Evolutionary conservation across 1,284 basidiomycete genomes (phyloP).

Genomic region (Cerioporus squamosus): DNA sequence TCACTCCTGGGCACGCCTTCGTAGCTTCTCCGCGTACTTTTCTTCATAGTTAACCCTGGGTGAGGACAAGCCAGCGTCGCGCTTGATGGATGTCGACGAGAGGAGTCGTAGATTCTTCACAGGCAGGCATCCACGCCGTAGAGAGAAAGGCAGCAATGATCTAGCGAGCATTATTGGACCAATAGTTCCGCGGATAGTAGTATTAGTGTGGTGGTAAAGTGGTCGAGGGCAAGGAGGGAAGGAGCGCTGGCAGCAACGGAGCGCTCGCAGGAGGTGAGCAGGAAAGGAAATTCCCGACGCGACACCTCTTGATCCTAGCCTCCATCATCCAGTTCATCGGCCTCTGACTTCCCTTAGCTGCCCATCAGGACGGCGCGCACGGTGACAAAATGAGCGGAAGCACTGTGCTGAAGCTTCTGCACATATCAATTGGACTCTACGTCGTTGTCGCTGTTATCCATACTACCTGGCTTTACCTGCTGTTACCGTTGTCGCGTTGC

Average conservation of each 20-base stretch:
- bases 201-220: not conserved
- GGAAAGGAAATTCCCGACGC: slow-evolving; percentile 14
- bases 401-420: not conserved
- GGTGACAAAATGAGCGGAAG: not conserved
- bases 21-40: slow-evolving; percentile 54
- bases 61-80: slow-evolving; percentile 13
- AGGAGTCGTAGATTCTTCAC: not conserved
- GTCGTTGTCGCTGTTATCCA: slow-evolving; percentile 9
- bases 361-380: not conserved
- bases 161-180: slow-evolving; percentile 10
- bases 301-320: not conserved
- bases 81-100: slow-evolving; percentile 3
- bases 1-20: slow-evolving; percentile 49
- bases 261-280: not conserved
- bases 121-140: not conserved
- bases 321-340: not conserved
- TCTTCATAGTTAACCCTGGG: slow-evolving; percentile 33
- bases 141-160: slow-evolving; percentile 1
- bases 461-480: slow-evolving; percentile 16
- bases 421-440: slow-evolving; percentile 12
- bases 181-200: no score
- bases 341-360: not conserved
- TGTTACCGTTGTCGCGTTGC: slow-evolving; percentile 2
- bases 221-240: not conserved
- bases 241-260: not conserved